Percentiles rank a stretch among this genome's conserved stretches.
phyloP scores from a whole-genome alignment of 1,284 basidiomycete genomes.

The Marasmius fiardii region DNA sequence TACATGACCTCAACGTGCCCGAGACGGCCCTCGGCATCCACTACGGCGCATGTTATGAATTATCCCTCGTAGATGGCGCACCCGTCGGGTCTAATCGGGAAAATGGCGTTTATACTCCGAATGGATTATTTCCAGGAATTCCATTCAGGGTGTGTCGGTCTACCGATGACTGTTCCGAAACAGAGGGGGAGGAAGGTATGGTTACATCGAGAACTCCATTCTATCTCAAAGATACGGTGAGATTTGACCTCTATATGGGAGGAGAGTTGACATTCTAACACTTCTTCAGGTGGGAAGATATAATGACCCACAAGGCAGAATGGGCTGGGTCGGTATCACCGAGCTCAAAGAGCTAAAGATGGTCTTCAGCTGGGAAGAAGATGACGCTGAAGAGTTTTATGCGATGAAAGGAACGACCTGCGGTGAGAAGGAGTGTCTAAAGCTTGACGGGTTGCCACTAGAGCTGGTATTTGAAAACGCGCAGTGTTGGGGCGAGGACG shows the following conservation, averaged over 20 bases:
- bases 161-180: neutral
- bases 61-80: neutral
- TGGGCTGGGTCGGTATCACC: conserved; percentile 2
- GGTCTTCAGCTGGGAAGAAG: neutral
- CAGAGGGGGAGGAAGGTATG: neutral
- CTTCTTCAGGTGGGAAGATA: conserved; percentile 2
- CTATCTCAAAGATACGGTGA: conserved; percentile 6
- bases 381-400: neutral
- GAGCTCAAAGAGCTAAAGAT: neutral
- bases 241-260: neutral
- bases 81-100: conserved; percentile 9
- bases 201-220: neutral
- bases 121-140: conserved; percentile 5
- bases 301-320: conserved; percentile 2
- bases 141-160: conserved; percentile 7
- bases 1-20: neutral
- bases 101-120: conserved; percentile 7
- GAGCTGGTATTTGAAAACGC: neutral
- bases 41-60: conserved; percentile 4
- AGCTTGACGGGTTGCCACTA: neutral
- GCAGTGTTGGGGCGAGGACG: neutral
- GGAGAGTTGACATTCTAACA: neutral
- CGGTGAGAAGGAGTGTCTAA: neutral
- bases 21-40: neutral
- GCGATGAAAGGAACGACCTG: neutral